A percentile compares a stretch with the other conserved stretches of the same genome.
These are phyloP conservation scores for Babjeviella inositovora DNA, from an alignment of 805 yeast genomes.

Conservation along the genomic window DNA sequence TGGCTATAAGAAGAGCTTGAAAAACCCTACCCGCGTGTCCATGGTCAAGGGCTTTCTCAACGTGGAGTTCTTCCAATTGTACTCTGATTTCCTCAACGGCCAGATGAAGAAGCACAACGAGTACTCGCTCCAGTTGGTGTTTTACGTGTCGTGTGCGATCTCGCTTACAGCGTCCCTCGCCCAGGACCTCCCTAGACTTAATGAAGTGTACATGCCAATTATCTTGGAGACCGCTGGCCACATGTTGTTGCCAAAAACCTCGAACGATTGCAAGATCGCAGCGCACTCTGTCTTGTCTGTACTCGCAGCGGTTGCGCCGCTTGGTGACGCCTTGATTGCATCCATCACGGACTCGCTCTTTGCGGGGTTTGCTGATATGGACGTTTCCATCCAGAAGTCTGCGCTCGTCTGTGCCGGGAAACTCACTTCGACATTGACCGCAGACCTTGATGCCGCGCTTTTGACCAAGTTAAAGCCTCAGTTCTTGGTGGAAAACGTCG, in stretches of 20 bases:
- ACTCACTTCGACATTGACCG: slow-evolving; percentile 8
- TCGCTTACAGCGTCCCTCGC: slow-evolving; percentile 28
- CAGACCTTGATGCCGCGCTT: not conserved
- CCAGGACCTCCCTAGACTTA: slow-evolving; percentile 21
- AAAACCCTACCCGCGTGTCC: slow-evolving; percentile 49
- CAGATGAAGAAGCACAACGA: slow-evolving; percentile 36
- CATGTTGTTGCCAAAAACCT: slow-evolving; percentile 25
- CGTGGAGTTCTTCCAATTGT: slow-evolving; percentile 46
- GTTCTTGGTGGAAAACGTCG: not conserved
- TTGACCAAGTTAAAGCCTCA: not conserved
- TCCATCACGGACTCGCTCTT: slow-evolving; percentile 17
- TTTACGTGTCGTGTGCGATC: slow-evolving; percentile 60
- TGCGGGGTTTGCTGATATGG: slow-evolving; percentile 9
- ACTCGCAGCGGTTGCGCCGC: slow-evolving; percentile 53
- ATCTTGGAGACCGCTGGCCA: slow-evolving; percentile 43
- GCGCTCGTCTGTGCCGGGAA: slow-evolving; percentile 21
- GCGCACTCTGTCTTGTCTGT: slow-evolving; percentile 76
- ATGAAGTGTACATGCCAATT: slow-evolving; percentile 31
- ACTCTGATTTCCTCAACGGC: slow-evolving; percentile 35
- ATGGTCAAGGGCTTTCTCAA: slow-evolving; percentile 65
- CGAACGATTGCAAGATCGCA: slow-evolving; percentile 57
- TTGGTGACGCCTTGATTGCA: slow-evolving; percentile 15
- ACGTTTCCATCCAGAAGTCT: slow-evolving; percentile 9
- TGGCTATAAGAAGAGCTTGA: slow-evolving; percentile 48
- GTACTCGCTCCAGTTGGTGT: slow-evolving; percentile 59